Evolutionary conservation across 257 asterid species (phyloP), one percentile per base, ranked within the genome.

Genomic region (Mitragyna speciosa): DNA sequence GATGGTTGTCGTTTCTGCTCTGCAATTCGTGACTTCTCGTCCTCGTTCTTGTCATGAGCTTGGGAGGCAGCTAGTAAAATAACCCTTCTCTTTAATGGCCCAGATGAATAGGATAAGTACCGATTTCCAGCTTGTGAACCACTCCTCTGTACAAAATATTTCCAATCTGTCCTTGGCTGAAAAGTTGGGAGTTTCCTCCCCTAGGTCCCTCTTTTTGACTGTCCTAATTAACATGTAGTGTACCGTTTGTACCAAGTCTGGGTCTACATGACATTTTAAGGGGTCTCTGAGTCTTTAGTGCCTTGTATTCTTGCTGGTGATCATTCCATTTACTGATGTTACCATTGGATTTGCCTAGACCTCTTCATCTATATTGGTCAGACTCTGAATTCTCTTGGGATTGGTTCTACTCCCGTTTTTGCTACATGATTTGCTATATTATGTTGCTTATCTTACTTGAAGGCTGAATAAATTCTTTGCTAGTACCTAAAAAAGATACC

Each of bases 1-100:
- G 76, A 73, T 70, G 64, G 63, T 70, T 24, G 87, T 81, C 85
- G 75, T 78, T 77, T 79, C 87, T 41, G 31, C 41, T 15, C 76
- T 83, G 80, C 74, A 72, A 45, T 24, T 30, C 6, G 49, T 70
- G 72, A 9, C 82, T 36, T 36, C 39, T 58, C 68, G 72, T 70
- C 54, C 19, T 22, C 56, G 45, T 64, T 39, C 26, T 20, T 76
- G 78, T 72, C 80, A 67, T 30, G 63, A 61, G 56, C 49, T 69
- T 16, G 26, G 79, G 82, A 66, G 56, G 72, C 82, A 82, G 47
- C 28, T 15, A 49, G 73, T 70, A 72, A 41, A 47, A 43, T 70
- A 28, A 59, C 2, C 7, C 8, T 77, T 15, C 30, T 16, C 28
- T 7, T 41, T n/a, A 36, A 31, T 51, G 68, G 68, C 67, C 78